Evolutionary conservation across 208 protist species (phyloP).

Genomic region (Leptomonas seymouri): DNA sequence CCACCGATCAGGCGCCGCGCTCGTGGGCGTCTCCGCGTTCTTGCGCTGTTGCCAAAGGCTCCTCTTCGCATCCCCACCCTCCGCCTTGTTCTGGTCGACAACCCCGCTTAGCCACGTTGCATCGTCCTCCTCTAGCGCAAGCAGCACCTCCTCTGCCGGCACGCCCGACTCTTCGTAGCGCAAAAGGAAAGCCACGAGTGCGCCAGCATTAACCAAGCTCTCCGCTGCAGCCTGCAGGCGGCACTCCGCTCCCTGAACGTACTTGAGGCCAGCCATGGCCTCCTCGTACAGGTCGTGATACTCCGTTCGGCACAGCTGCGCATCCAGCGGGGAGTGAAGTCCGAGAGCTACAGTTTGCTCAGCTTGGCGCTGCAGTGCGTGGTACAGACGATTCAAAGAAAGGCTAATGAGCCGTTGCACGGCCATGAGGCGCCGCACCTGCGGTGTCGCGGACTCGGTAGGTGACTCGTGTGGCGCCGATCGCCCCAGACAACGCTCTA

Average conservation of each 20-base stretch:
- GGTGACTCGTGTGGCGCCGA: not conserved
- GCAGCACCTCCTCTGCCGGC: conserved; percentile 31
- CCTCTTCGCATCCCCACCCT: not conserved
- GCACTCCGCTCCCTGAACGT: conserved; percentile 42
- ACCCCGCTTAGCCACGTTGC: conserved; percentile 39
- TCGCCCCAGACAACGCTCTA: conserved; percentile 41
- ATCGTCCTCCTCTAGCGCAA: conserved; percentile 57
- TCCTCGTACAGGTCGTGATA: conserved; percentile 50
- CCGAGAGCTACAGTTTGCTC: conserved; percentile 55
- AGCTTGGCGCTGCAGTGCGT: conserved; percentile 57
- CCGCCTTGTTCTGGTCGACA: not conserved
- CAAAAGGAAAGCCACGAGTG: conserved; percentile 50
- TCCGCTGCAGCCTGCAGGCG: conserved; percentile 33
- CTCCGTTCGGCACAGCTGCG: conserved; percentile 57
- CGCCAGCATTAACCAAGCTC: conserved; percentile 36
- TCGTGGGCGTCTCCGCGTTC: not conserved
- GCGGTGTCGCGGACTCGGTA: not conserved
- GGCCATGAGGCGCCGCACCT: conserved; percentile 55
- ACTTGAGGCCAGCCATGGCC: conserved; percentile 46
- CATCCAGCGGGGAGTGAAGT: conserved; percentile 63
- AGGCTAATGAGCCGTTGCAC: conserved; percentile 55
- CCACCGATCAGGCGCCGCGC: conserved; percentile 17
- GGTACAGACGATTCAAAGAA: conserved; percentile 62
- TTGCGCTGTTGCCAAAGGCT: not conserved
- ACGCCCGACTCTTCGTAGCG: conserved; percentile 28